Conservation (phyloP, 129 eudicot genomes). For the Gnaphalium uliginosum region DNA sequence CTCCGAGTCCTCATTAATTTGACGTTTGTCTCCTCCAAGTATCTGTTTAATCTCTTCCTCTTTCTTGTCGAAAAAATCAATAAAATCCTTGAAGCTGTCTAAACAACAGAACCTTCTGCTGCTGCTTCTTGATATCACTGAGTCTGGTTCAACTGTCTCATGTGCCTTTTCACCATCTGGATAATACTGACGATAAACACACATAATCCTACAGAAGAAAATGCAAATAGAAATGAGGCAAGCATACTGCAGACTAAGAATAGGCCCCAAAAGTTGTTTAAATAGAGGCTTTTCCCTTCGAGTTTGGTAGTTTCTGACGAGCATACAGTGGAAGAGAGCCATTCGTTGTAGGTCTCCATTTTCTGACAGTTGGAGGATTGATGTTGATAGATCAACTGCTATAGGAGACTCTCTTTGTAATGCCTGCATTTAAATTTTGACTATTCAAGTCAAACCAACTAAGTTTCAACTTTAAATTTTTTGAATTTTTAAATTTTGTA, state of each 20-base stretch:
- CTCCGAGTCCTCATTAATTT: neutral
- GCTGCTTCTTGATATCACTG: neutral
- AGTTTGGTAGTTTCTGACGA: slow-evolving; percentile 9
- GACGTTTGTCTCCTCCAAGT: neutral
- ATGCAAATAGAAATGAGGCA: slow-evolving; percentile 35
- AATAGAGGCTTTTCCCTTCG: slow-evolving; percentile 35
- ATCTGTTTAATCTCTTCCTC: slow-evolving; percentile 7
- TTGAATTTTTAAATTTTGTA: too few species aligned
- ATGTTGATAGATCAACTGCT: slow-evolving; percentile 42
- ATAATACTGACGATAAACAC: slow-evolving; percentile 29
- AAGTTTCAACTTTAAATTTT: neutral
- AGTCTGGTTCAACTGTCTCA: neutral
- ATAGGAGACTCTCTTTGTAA: slow-evolving; percentile 51
- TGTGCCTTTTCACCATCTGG: slow-evolving; percentile 21
- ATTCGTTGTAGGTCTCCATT: slow-evolving; percentile 44
- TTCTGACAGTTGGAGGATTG: slow-evolving; percentile 51
- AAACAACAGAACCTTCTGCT: neutral
- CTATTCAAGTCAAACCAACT: neutral
- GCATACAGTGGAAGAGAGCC: slow-evolving; percentile 34
- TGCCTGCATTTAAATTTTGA: slow-evolving; percentile 25
- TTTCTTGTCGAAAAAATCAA: slow-evolving; percentile 6
- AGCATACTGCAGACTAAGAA: slow-evolving; percentile 41
- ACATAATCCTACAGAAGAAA: slow-evolving; percentile 25
- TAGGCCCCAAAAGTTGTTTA: slow-evolving; percentile 56
- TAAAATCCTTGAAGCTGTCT: neutral